These are phyloP conservation scores for Phytophthora pluvialis DNA, from an alignment of 352 stramenopile genomes.

Conservation along the genomic window DNA sequence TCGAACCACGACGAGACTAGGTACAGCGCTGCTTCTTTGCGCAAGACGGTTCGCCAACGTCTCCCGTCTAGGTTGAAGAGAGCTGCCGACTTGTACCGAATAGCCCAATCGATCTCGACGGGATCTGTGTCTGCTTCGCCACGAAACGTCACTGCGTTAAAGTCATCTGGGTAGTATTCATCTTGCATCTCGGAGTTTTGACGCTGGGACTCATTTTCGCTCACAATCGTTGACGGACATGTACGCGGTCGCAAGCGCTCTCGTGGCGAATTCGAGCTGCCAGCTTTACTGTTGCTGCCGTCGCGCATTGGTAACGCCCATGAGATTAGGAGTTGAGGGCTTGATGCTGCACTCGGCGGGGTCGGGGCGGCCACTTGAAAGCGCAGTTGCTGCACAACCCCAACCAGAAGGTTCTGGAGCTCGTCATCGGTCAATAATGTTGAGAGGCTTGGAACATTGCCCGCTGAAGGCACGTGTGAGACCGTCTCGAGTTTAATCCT, in stretches of 20 bases:
- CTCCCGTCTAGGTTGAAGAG: slow-evolving; percentile 21
- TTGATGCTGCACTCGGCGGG: slow-evolving; percentile 3
- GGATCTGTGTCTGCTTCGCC: slow-evolving; percentile 20
- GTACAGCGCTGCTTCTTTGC: slow-evolving; percentile 24
- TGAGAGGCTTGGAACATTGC: slow-evolving; percentile 78
- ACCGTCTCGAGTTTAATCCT: slow-evolving; percentile 85
- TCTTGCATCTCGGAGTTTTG: slow-evolving; percentile 14
- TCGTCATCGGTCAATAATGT: slow-evolving; percentile 64
- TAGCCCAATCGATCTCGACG: slow-evolving; percentile 18
- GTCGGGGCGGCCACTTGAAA: slow-evolving; percentile 42
- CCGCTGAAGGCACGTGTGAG: slow-evolving; percentile 40
- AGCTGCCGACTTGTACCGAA: slow-evolving; percentile 23
- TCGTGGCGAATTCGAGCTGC: slow-evolving; percentile 10
- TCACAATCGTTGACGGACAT: slow-evolving; percentile 59
- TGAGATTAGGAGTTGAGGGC: slow-evolving; percentile 23
- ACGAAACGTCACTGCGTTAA: slow-evolving; percentile 13
- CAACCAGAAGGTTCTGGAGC: slow-evolving; percentile 62
- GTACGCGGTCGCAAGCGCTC: slow-evolving; percentile 44
- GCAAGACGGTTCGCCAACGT: slow-evolving; percentile 21
- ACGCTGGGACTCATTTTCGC: slow-evolving; percentile 30
- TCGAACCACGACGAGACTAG: slow-evolving; percentile 37
- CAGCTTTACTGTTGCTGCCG: background rate
- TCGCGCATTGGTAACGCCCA: slow-evolving; percentile 18
- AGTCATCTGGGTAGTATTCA: slow-evolving; percentile 24
- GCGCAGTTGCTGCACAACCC: slow-evolving; percentile 57